These are phyloP conservation scores for Tylopilus cervinicoccineus DNA, from an alignment of 768 basidiomycete species.

Conservation along the genomic window DNA sequence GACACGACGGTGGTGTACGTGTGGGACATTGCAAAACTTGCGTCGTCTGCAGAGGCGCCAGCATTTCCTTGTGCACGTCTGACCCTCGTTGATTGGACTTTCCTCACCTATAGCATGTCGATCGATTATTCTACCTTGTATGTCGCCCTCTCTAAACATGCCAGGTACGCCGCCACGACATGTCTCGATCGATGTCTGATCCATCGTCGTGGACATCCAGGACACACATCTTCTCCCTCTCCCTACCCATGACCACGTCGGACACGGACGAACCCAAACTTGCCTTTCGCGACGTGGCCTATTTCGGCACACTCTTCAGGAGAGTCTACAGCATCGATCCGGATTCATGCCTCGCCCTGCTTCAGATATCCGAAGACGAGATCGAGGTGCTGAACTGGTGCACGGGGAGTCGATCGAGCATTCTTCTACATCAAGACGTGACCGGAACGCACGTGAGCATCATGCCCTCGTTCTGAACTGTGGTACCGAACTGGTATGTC, in stretches of 20 bases:
- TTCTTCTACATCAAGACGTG: slow-evolving; percentile 20
- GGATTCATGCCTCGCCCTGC: slow-evolving; percentile 26
- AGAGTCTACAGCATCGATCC: slow-evolving; percentile 32
- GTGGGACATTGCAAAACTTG: slow-evolving; percentile 9
- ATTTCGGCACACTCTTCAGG: slow-evolving; percentile 2
- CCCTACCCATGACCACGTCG: background rate
- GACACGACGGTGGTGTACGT: slow-evolving; percentile 5
- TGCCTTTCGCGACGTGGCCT: slow-evolving; percentile 1
- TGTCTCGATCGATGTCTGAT: background rate
- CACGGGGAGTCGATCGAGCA: slow-evolving; percentile 11
- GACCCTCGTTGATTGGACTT: slow-evolving; percentile 6
- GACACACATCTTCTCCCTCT: slow-evolving; percentile 9
- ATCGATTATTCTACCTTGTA: slow-evolving; percentile 12
- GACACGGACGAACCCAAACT: background rate
- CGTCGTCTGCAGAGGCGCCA: background rate
- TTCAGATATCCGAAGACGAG: slow-evolving; percentile 22
- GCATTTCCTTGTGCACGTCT: slow-evolving; percentile 2
- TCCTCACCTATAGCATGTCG: slow-evolving; percentile 1
- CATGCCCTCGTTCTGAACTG: background rate
- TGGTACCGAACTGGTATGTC: background rate
- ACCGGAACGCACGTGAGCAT: slow-evolving; percentile 28
- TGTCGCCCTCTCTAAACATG: slow-evolving; percentile 3
- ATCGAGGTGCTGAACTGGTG: slow-evolving; percentile 39
- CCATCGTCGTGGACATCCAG: background rate
- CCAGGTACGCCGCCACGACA: slow-evolving; percentile 4